phyloP scores from a whole-genome alignment of 2,329 filamentous ascomycete species.

The Aureobasidium sp. region DNA sequence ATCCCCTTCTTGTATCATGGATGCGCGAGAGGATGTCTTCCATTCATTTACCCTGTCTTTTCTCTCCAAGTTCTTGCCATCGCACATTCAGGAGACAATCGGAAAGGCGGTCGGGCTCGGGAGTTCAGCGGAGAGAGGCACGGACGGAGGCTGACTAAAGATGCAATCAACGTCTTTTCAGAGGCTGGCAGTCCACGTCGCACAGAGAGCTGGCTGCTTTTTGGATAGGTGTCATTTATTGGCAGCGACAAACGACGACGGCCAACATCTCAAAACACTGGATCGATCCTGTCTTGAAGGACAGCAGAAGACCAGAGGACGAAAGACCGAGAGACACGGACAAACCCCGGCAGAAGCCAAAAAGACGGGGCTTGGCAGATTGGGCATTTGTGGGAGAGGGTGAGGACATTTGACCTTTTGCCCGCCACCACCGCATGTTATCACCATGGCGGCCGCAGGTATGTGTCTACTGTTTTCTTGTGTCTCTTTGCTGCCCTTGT shows the following conservation, averaged over 20 bases:
- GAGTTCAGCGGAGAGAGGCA: neutral
- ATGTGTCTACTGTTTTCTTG: neutral
- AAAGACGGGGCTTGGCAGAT: neutral
- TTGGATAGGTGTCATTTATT: neutral
- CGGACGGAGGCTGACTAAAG: slow-evolving; percentile 9
- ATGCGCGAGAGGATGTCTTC: neutral
- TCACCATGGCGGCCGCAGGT: slow-evolving; percentile 13
- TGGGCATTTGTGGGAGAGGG: neutral
- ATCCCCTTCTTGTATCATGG: neutral
- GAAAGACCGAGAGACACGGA: neutral
- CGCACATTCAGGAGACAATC: neutral
- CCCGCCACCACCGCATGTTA: slow-evolving; percentile 9
- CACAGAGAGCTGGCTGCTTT: neutral
- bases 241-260: neutral
- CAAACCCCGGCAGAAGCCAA: neutral
- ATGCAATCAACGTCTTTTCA: slow-evolving; percentile 8
- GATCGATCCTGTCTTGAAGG: neutral
- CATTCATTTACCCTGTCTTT: neutral
- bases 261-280: neutral
- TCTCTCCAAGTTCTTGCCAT: neutral
- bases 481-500: neutral
- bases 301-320: neutral
- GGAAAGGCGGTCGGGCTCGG: neutral
- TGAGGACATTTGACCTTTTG: slow-evolving; percentile 10
- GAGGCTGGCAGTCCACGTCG: neutral